Evolutionary conservation across 345 rosid genomes (phyloP), one percentile per base, ranked within the genome.

Genomic region (Pistacia vera): DNA sequence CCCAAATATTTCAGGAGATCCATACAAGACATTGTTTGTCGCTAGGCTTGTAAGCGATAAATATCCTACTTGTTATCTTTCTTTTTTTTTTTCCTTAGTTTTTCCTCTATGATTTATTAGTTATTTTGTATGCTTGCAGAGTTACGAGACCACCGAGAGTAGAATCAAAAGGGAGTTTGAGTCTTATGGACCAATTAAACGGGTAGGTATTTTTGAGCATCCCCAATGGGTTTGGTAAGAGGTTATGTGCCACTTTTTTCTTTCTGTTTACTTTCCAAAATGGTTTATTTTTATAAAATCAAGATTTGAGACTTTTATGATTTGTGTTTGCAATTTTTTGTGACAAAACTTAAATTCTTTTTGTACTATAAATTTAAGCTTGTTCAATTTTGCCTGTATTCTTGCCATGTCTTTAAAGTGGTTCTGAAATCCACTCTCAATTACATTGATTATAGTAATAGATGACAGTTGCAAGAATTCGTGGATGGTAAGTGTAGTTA

Each of bases 141-240:
- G 87, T 83, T 97, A 97, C 64, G 99, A 97, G 90, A 92, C 99
- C 52, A 78, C 94, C 20, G 98, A 97, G 87, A 94, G 96, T 91
- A 94, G 86, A 88, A 84, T 97, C 83, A 97, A 97, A 91, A 94
- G 99, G 92, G 99, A 97, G 91, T 91, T 97, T 87, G 99, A 97
- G 81, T 89, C 99, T 46, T 97, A 90, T 87, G 99, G 98, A 75
- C 98, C 99, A 70, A 91, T 97, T 82, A 97, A 97, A 81, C 92
- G 94, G 99, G 98, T 97, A 92, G 96, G 97, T 91, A 88, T 84
- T 77, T 86, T 84, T 85, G 85, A 81, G 85, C 79, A 78, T 79
- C 83, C 85, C 83, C 75, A 71, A 79, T 80, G 71, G 94, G 92
- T 83, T 94, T 85, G 98, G 98, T 97, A 94, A 97, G 99, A 92